Percentiles rank a stretch among this genome's conserved stretches.
phyloP scores from a whole-genome alignment of 305 asterid genomes.

The Plantago coronopus region DNA sequence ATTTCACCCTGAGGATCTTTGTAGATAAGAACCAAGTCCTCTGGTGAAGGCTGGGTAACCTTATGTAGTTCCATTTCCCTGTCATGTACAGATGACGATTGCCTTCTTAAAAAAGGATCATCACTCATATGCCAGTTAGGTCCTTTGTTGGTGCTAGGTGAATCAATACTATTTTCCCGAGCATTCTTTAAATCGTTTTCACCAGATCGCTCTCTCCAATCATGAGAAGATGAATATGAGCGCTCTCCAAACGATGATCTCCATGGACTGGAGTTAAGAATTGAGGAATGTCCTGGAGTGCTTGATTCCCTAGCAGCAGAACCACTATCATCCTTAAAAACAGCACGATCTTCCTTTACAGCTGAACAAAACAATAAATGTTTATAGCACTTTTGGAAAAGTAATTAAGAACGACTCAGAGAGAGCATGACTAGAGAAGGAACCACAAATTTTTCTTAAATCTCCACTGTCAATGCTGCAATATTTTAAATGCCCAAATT shows the following conservation, averaged over 20 bases:
- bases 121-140: slow-evolving; percentile 49
- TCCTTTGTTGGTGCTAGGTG: slow-evolving; percentile 37
- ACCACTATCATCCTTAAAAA: slow-evolving; percentile 34
- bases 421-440: no score
- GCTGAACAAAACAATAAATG: slow-evolving; percentile 34
- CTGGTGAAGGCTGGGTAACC: slow-evolving; percentile 52
- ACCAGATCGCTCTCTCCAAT: slow-evolving; percentile 40
- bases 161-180: slow-evolving; percentile 37
- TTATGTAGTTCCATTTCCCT: slow-evolving; percentile 41
- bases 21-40: slow-evolving; percentile 62
- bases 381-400: no score
- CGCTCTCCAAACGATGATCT: slow-evolving; percentile 52
- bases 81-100: slow-evolving; percentile 40
- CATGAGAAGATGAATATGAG: slow-evolving; percentile 36
- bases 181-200: slow-evolving; percentile 37
- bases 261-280: slow-evolving; percentile 44
- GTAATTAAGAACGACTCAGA: no score
- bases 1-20: slow-evolving; percentile 79
- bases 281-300: slow-evolving; percentile 39
- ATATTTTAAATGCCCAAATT: neutral
- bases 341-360: slow-evolving; percentile 33
- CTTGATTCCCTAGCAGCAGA: slow-evolving; percentile 36
- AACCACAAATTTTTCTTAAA: neutral
- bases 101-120: slow-evolving; percentile 45
- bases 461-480: neutral